Percentiles rank a stretch among this genome's conserved stretches.
Conservation (phyloP, 768 basidiomycete genomes). For the Trametes punicea region DNA sequence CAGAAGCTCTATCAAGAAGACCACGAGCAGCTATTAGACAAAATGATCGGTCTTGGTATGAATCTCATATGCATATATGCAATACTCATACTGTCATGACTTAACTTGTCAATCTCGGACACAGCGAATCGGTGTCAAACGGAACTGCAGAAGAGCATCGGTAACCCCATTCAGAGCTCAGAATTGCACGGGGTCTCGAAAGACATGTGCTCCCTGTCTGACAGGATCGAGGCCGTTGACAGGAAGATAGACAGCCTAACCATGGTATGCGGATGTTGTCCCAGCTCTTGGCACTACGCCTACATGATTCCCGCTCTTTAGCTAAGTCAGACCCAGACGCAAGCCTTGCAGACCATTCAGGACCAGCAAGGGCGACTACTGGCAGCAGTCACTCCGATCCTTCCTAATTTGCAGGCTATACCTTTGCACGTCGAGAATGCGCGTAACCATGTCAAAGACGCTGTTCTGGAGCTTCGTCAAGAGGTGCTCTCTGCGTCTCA, state of each 20-base stretch:
- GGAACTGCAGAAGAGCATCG: constrained; percentile 56
- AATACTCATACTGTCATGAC: constrained; percentile 12
- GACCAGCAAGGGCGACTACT: constrained; percentile 59
- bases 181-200: constrained; percentile 19
- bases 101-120: not conserved
- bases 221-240: constrained; percentile 24
- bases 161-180: constrained; percentile 49
- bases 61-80: constrained; percentile 25
- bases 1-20: constrained; percentile 59
- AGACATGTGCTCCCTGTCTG: constrained; percentile 14
- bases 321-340: constrained; percentile 39
- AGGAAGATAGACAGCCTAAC: constrained; percentile 25
- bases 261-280: constrained; percentile 15
- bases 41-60: constrained; percentile 56
- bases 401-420: constrained; percentile 58
- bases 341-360: constrained; percentile 56
- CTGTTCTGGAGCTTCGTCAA: constrained; percentile 11
- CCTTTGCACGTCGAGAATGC: constrained; percentile 51
- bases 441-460: constrained; percentile 25
- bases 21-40: constrained; percentile 52
- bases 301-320: not conserved
- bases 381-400: constrained; percentile 51
- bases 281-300: not conserved
- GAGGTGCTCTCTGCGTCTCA: not conserved
- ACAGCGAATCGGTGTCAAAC: constrained; percentile 63